These are phyloP conservation scores for Colletotrichum liriopes DNA, from an alignment of 2,329 filamentous ascomycete genomes.

Conservation along the genomic window DNA sequence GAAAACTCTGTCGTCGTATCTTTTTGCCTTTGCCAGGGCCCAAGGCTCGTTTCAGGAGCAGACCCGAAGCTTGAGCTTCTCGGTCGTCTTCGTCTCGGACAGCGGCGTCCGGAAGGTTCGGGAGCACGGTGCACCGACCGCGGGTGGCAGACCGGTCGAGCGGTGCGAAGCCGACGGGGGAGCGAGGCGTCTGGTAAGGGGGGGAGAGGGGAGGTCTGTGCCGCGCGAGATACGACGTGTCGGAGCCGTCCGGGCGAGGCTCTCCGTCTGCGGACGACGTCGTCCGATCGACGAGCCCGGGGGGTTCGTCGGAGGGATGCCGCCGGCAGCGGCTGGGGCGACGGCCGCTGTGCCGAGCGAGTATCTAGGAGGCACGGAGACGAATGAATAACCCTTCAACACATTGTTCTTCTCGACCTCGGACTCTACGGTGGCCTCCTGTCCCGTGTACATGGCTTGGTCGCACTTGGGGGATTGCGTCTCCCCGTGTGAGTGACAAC, in stretches of 20 bases:
- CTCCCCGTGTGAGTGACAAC: too few species aligned
- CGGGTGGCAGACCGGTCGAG: neutral
- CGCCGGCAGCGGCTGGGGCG: neutral
- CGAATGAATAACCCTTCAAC: too few species aligned
- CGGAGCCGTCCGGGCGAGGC: neutral
- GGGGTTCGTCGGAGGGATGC: neutral
- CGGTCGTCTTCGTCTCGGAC: neutral
- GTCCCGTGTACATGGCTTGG: too few species aligned
- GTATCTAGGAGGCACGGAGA: too few species aligned
- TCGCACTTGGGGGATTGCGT: too few species aligned
- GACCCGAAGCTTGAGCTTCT: constrained; percentile 36
- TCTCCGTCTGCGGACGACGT: constrained; percentile 4
- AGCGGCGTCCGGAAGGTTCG: constrained; percentile 21
- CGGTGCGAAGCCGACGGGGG: constrained; percentile 19
- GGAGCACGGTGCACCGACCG: neutral
- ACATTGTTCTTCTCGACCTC: too few species aligned
- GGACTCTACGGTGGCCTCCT: too few species aligned
- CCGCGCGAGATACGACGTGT: neutral
- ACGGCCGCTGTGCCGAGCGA: too few species aligned
- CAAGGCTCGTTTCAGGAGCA: constrained; percentile 30
- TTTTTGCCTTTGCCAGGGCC: constrained; percentile 12
- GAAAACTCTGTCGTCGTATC: constrained; percentile 13
- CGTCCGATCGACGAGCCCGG: constrained; percentile 10
- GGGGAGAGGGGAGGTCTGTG: neutral
- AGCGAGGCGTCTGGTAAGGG: neutral